phyloP scores from a whole-genome alignment of 768 basidiomycete species.

The Trametes gibbosa region DNA sequence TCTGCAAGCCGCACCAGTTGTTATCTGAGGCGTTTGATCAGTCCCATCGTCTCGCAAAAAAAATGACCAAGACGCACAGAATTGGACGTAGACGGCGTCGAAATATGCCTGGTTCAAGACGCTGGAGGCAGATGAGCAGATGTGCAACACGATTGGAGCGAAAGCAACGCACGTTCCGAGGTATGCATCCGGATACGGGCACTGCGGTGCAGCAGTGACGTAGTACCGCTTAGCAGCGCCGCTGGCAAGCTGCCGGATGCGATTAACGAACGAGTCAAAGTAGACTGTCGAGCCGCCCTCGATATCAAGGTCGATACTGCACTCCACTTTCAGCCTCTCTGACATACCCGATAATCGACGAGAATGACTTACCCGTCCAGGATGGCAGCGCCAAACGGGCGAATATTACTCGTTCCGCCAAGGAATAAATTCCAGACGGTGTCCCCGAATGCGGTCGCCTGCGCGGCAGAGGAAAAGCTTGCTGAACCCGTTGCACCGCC shows the following conservation, averaged over 20 bases:
- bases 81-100: conserved; percentile 74
- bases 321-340: background rate
- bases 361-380: conserved; percentile 57
- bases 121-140: conserved; percentile 10
- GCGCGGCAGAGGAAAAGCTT: conserved; percentile 56
- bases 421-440: conserved; percentile 73
- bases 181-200: conserved; percentile 65
- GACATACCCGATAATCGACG: background rate
- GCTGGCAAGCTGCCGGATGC: conserved; percentile 49
- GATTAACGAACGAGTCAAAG: conserved; percentile 40
- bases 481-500: conserved; percentile 54
- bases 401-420: conserved; percentile 55
- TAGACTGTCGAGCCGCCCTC: conserved; percentile 50
- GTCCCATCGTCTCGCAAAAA: background rate
- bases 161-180: conserved; percentile 37
- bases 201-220: conserved; percentile 63
- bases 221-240: conserved; percentile 59
- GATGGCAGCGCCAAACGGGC: conserved; percentile 70
- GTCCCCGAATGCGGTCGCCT: conserved; percentile 58
- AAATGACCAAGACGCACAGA: conserved; percentile 38
- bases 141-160: background rate
- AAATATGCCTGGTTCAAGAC: conserved; percentile 60
- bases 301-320: conserved; percentile 64
- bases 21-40: conserved; percentile 35
- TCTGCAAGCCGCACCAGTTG: conserved; percentile 57